Conservation (phyloP, 106 monocot genomes). For the Apostasia shenzhenica region DNA sequence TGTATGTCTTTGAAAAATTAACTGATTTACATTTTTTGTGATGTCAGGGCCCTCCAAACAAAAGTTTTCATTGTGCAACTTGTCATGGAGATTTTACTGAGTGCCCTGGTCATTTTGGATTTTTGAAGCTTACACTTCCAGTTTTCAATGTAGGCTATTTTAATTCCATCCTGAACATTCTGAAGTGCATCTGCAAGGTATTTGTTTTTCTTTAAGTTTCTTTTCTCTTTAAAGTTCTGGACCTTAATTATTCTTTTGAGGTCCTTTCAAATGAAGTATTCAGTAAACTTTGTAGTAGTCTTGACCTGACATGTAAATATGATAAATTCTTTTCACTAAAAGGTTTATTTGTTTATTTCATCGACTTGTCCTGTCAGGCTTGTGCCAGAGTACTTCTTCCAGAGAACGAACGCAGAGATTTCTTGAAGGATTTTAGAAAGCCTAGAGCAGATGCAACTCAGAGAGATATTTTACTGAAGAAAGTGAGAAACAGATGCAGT, state of each 20-base stretch:
- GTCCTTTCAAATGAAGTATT: no score
- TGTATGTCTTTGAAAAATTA: no score
- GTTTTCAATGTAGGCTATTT: conserved; percentile 93
- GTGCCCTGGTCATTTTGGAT: conserved; percentile 97
- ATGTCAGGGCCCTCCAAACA: conserved; percentile 75
- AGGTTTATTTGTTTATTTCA: not conserved
- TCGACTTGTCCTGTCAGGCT: conserved; percentile 29
- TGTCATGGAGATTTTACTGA: conserved; percentile 67
- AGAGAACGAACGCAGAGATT: conserved; percentile 48
- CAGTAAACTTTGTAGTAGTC: no score
- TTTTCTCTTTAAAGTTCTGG: not conserved
- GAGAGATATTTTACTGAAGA: conserved; percentile 60
- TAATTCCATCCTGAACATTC: conserved; percentile 58
- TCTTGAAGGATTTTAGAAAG: conserved; percentile 77
- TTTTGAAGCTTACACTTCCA: conserved; percentile 74
- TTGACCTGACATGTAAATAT: no score
- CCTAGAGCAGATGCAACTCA: conserved; percentile 52
- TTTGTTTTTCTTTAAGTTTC: conserved; percentile 1
- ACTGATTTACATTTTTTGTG: no score
- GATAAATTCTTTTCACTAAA: conserved; percentile 1
- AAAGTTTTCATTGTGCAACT: conserved; percentile 43
- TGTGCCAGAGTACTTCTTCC: conserved; percentile 77
- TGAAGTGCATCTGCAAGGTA: conserved; percentile 99
- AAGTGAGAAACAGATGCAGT: conserved; percentile 75
- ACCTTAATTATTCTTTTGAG: no score